These are phyloP conservation scores for Coemansia sp. DNA, from an alignment of 192 early-diverging fungal species.

Conservation along the genomic window DNA sequence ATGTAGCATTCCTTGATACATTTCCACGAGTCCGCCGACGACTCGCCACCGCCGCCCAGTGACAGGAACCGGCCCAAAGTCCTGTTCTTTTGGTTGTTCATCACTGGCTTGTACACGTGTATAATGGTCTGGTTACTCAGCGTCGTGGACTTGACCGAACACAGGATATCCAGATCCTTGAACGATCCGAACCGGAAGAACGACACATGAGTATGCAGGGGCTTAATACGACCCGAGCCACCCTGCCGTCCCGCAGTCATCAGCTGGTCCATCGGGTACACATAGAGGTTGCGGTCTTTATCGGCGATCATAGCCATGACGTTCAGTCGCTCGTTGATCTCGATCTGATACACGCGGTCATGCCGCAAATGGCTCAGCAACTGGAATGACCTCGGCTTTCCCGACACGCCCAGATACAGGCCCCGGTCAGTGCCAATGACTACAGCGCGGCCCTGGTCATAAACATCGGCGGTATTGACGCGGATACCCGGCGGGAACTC, in stretches of 20 bases:
- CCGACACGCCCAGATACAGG: slow-evolving; percentile 73
- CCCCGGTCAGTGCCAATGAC: slow-evolving; percentile 87
- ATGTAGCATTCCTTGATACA: slow-evolving; percentile 90
- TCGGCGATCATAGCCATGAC: slow-evolving; percentile 83
- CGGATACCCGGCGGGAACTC: slow-evolving; percentile 55
- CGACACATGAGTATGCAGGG: slow-evolving; percentile 64
- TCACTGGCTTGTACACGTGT: slow-evolving; percentile 73
- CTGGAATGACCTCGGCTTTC: slow-evolving; percentile 56
- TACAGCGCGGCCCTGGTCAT: slow-evolving; percentile 67
- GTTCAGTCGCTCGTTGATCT: slow-evolving; percentile 79
- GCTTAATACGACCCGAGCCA: slow-evolving; percentile 34
- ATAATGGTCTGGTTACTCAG: slow-evolving; percentile 72
- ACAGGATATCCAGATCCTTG: slow-evolving; percentile 64
- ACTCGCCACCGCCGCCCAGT: slow-evolving; percentile 30
- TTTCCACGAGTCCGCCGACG: slow-evolving; percentile 50
- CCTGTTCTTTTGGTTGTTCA: slow-evolving; percentile 54
- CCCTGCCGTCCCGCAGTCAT: slow-evolving; percentile 34
- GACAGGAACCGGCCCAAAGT: slow-evolving; percentile 56
- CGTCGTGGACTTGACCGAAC: slow-evolving; percentile 72
- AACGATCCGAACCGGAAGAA: slow-evolving; percentile 76
- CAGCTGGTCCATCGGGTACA: slow-evolving; percentile 60
- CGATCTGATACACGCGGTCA: slow-evolving; percentile 85
- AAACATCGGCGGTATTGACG: slow-evolving; percentile 54
- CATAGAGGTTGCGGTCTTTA: slow-evolving; percentile 62
- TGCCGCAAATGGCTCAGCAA: slow-evolving; percentile 63